phyloP scores from a whole-genome alignment of 2,329 filamentous ascomycete species.

The Mariannaea elegans region DNA sequence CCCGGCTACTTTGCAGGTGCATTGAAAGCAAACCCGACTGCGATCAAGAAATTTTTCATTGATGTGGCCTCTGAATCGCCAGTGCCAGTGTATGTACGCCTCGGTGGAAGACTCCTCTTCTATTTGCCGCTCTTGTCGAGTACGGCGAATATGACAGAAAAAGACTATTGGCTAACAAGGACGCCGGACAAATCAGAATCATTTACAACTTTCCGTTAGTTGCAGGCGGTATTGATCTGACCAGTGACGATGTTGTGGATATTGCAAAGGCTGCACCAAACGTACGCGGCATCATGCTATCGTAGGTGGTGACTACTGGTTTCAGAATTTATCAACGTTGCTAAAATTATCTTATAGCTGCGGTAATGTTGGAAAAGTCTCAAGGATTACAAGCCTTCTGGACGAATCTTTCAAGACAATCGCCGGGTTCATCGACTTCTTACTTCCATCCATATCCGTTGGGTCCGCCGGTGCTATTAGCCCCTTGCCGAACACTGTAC shows the following conservation, averaged over 20 bases:
- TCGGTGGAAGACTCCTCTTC: not conserved
- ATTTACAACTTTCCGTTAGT: slow-evolving; percentile 1
- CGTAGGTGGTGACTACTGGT: not conserved
- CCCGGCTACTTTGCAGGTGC: not conserved
- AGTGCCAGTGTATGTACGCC: not conserved
- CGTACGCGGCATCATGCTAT: not conserved
- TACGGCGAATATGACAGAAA: not conserved
- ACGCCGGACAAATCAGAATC: not conserved
- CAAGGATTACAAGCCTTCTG: slow-evolving; percentile 1
- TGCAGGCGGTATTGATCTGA: not conserved
- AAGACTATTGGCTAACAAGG: not conserved
- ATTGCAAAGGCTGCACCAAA: slow-evolving; percentile 2
- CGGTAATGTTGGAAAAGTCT: slow-evolving; percentile 3
- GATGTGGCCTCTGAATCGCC: slow-evolving; percentile 1
- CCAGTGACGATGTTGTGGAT: not conserved
- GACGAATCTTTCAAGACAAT: not conserved
- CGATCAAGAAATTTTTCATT: not conserved
- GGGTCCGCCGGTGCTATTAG: slow-evolving; percentile 3
- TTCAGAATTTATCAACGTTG: not conserved
- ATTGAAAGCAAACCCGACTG: not conserved
- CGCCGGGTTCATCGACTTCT: slow-evolving; percentile 2
- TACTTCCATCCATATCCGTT: slow-evolving; percentile 3
- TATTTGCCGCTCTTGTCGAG: not conserved
- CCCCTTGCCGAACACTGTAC: not conserved
- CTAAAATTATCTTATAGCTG: not conserved